These are phyloP conservation scores for Neofusicoccum sp. DNA, from an alignment of 2,329 filamentous ascomycete genomes.

Conservation along the genomic window DNA sequence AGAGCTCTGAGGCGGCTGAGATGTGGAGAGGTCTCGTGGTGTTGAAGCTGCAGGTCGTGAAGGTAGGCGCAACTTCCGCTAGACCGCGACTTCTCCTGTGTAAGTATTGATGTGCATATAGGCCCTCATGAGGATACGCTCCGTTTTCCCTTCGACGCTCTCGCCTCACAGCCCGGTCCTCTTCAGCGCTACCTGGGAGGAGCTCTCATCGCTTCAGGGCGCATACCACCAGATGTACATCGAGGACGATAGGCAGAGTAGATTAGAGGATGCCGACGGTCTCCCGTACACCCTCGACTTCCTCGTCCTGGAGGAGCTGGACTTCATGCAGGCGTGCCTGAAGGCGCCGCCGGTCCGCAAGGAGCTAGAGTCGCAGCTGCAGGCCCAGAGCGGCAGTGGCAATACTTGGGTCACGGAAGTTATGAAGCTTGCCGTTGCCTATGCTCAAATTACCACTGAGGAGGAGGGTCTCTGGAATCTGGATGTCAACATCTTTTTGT, in stretches of 20 bases:
- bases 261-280: conserved; percentile 85
- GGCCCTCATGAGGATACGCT: conserved; percentile 85
- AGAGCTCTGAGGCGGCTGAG: conserved; percentile 62
- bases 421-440: conserved; percentile 81
- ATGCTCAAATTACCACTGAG: conserved; percentile 87
- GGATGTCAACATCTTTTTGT: conserved; percentile 92
- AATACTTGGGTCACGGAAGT: conserved; percentile 84
- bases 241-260: conserved; percentile 79
- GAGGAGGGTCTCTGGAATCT: conserved; percentile 97
- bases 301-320: conserved; percentile 88
- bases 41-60: conserved; percentile 91
- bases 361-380: conserved; percentile 81
- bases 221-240: conserved; percentile 85
- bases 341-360: conserved; percentile 85
- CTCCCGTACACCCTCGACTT: conserved; percentile 96
- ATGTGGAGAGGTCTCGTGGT: conserved; percentile 80
- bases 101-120: conserved; percentile 39
- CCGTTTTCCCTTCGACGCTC: conserved; percentile 79
- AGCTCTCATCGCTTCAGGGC: conserved; percentile 72
- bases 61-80: conserved; percentile 47
- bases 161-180: conserved; percentile 79
- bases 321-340: conserved; percentile 90
- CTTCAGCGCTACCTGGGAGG: conserved; percentile 88
- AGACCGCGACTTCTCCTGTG: background rate
- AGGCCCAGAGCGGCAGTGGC: conserved; percentile 58